A percentile compares a stretch with the other conserved stretches of the same genome.
Evolutionary conservation across 169 alveolate species (phyloP).

Genomic region (Plasmodium adleri): DNA sequence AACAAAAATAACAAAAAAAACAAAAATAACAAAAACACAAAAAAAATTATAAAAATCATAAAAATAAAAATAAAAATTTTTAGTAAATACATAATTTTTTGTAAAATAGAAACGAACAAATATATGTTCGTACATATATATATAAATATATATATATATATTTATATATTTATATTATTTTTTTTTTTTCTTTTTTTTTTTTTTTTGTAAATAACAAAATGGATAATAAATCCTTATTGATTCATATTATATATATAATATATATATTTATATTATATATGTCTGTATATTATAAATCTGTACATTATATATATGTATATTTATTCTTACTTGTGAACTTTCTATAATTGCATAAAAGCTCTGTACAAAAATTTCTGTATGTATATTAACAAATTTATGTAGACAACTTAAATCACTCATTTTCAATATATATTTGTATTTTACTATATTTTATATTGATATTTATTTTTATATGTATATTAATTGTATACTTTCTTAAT

Average conservation of each 20-base stretch:
- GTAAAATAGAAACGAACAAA: too few species aligned
- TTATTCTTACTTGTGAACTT: constrained; percentile 65
- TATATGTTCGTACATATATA: neutral
- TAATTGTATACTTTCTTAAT: too few species aligned
- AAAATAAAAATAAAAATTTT: too few species aligned
- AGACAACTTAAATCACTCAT: constrained; percentile 38
- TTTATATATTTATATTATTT: neutral
- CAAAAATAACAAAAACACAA: neutral
- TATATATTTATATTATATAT: too few species aligned
- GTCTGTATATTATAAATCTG: neutral
- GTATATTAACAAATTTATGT: constrained; percentile 55
- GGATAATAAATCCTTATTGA: neutral
- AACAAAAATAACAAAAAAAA: neutral
- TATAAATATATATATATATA: neutral
- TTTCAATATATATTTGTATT: neutral
- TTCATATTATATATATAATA: constrained; percentile 13
- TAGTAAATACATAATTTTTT: too few species aligned
- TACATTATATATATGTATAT: neutral
- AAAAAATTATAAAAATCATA: neutral
- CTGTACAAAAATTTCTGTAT: constrained; percentile 56
- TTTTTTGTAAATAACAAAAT: neutral
- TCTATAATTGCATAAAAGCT: constrained; percentile 73
- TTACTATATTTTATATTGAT: too few species aligned
- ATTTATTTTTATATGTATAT: too few species aligned
- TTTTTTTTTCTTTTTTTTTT: neutral